Conservation (phyloP, 768 basidiomycete genomes). For the Ephemerocybe angulata region DNA sequence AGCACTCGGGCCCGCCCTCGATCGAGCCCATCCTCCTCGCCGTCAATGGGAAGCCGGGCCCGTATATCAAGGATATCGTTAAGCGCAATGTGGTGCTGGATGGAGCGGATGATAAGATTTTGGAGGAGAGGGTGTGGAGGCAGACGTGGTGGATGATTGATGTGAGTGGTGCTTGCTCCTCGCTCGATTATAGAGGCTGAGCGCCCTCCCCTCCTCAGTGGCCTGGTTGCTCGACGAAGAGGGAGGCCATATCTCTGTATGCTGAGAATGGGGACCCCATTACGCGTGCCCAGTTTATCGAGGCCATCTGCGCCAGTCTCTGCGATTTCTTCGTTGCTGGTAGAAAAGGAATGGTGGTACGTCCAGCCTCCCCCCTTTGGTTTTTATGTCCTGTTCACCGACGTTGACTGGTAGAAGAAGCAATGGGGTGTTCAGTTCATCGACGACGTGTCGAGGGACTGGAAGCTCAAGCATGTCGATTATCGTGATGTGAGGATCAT, state of each 20-base stretch:
- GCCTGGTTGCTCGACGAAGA: conserved; percentile 14
- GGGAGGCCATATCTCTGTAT: conserved; percentile 4
- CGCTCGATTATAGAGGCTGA: background rate
- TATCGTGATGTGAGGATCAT: conserved; percentile 2
- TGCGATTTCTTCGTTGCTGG: conserved; percentile 1
- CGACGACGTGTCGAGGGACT: conserved; percentile 10
- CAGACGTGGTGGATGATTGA: conserved; percentile 16
- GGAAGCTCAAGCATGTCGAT: conserved; percentile 6
- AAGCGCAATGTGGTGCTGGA: conserved; percentile 15
- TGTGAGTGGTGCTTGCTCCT: conserved; percentile 12
- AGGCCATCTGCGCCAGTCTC: conserved; percentile 7
- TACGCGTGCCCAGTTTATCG: conserved; percentile 16
- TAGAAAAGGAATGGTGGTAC: conserved; percentile 3
- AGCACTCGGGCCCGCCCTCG: conserved; percentile 11
- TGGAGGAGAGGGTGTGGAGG: conserved; percentile 17
- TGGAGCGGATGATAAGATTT: conserved; percentile 14
- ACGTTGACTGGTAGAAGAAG: background rate
- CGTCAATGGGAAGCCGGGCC: conserved; percentile 20
- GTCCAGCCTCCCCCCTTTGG: too few relatives aligned
- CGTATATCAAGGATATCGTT: conserved; percentile 17
- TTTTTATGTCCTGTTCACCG: background rate
- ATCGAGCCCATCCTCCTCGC: conserved; percentile 18
- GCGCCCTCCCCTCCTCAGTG: conserved; percentile 14
- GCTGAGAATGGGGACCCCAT: conserved; percentile 1
- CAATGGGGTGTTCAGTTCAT: conserved; percentile 10